phyloP scores from a whole-genome alignment of 108 stramenopile genomes.

The Mediolabrus comicus region DNA sequence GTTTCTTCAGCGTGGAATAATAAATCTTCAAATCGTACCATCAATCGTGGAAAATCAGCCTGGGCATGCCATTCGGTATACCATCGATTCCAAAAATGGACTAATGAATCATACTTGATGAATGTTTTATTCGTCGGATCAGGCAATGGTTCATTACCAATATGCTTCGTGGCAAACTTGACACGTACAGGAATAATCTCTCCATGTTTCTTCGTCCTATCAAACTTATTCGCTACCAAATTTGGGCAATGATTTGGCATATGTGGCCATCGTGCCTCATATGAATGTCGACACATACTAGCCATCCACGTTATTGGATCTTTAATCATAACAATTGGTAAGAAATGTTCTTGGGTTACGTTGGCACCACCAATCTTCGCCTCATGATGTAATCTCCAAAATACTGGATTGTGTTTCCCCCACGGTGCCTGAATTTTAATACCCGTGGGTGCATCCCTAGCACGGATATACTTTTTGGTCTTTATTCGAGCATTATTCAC shows the following conservation, averaged over 20 bases:
- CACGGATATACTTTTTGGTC: not conserved
- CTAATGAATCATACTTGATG: slow-evolving; percentile 54
- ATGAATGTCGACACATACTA: slow-evolving; percentile 78
- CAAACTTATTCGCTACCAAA: slow-evolving; percentile 57
- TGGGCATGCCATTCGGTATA: slow-evolving; percentile 65
- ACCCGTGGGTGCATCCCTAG: slow-evolving; percentile 26
- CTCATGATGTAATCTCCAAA: slow-evolving; percentile 40
- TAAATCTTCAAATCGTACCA: slow-evolving; percentile 85
- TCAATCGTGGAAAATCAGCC: slow-evolving; percentile 68
- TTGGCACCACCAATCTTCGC: not conserved
- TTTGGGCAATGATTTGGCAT: slow-evolving; percentile 61
- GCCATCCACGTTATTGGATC: slow-evolving; percentile 88
- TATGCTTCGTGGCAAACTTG: slow-evolving; percentile 34
- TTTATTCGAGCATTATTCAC: slow-evolving; percentile 17
- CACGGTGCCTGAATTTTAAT: slow-evolving; percentile 67
- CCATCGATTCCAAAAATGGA: slow-evolving; percentile 73
- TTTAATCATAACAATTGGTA: slow-evolving; percentile 82
- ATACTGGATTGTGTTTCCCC: slow-evolving; percentile 83
- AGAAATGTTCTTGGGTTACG: slow-evolving; percentile 26
- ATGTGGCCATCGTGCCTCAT: slow-evolving; percentile 65
- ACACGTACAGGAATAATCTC: slow-evolving; percentile 7
- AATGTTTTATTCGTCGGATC: slow-evolving; percentile 31
- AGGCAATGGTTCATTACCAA: slow-evolving; percentile 21
- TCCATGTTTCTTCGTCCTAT: slow-evolving; percentile 17
- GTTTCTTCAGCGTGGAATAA: slow-evolving; percentile 68